phyloP scores from a whole-genome alignment of 805 yeast species.

The Wickerhamiella occidentalis region DNA sequence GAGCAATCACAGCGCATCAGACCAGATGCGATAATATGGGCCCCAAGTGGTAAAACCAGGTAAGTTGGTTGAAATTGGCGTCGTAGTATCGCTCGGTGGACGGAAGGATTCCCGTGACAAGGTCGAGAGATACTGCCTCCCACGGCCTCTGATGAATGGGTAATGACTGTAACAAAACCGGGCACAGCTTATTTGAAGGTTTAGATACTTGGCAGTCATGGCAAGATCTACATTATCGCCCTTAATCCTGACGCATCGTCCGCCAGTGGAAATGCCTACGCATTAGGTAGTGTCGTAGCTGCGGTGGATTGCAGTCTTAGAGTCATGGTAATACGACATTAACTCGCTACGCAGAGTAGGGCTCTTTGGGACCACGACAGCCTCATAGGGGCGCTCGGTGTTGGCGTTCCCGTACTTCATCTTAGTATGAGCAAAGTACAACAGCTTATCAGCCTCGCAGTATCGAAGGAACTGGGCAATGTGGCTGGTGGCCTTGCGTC shows the following conservation, averaged over 20 bases:
- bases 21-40: no score
- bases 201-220: not conserved
- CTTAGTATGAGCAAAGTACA: not conserved
- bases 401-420: not conserved
- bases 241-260: not conserved
- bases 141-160: not conserved
- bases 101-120: not conserved
- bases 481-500: no score
- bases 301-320: not conserved
- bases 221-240: not conserved
- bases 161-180: not conserved
- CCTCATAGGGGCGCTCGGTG: not conserved
- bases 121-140: not conserved
- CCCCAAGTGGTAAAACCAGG: no score
- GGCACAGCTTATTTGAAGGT: not conserved
- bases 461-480: not conserved
- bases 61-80: no score
- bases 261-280: not conserved
- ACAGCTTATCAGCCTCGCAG: not conserved
- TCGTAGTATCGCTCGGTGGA: not conserved
- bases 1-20: no score
- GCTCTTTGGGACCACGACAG: not conserved
- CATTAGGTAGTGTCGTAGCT: not conserved
- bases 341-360: not conserved
- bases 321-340: not conserved